Evolutionary conservation across 352 stramenopile genomes (phyloP), one percentile per base, ranked within the genome.

Genomic region (Globisporangium paddicum): DNA sequence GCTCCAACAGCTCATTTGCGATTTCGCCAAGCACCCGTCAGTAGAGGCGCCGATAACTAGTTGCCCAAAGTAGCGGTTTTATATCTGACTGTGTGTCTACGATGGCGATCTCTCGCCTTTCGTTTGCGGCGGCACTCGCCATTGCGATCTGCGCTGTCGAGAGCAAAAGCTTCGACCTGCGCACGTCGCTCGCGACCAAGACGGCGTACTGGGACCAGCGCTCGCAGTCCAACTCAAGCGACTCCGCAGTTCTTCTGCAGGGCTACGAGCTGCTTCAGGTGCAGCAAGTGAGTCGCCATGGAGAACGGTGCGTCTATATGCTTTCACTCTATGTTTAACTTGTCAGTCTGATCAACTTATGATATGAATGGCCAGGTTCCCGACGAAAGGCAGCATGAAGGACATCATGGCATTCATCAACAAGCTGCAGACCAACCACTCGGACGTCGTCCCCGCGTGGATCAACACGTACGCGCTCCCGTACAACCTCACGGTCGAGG

Each of bases 401-500:
- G 75, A 87, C 44, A 75, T 84, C 25, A 60, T 73, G n/a, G 42
- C 62, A n/a, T 49, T 89, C 34, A 42, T 91, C 5, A n/a, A 53
- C 23, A 73, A 72, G 46, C 68, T 91, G 14, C 60, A 78, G 53
- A 63, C 73, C 13, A 73, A 77, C n/a, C 80, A 77, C 51, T 69
- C 61, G 18, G 56, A 25, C 23, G 26, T 51, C 11, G 51, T 91
- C 6, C 81, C 81, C 0, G 26, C 41, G 21, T 91, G 81, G 81
- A 41, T 91, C 42, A 63, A 63, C 10, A 64, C 69, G 47, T 91
- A 91, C 62, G 63, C 42, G 35, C 73, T 89, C 19, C 75, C 66
- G 19, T 91, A 91, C 67, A 84, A 87, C 49, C 19, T 69, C 41
- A 72, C 63, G n/a, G 56, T 80, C n/a, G 58, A 74, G 34, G 77